Evolutionary conservation across 2,329 filamentous ascomycete species (phyloP).

Genomic region (Onygenales sp.): DNA sequence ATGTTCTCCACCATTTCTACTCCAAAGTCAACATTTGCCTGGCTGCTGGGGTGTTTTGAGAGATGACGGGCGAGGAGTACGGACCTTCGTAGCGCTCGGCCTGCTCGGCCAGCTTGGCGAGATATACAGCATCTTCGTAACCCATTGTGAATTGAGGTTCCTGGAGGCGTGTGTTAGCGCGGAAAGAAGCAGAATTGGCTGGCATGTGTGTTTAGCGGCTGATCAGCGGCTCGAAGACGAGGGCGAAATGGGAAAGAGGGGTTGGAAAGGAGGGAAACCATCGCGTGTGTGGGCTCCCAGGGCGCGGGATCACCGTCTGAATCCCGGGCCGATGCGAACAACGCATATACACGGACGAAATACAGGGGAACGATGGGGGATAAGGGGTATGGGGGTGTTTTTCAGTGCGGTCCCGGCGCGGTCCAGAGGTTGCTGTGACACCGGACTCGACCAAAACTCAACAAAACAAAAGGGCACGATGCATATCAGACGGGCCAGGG

Average conservation of each 20-base stretch:
- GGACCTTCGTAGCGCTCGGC: slow-evolving; percentile 99
- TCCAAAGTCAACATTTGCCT: background rate
- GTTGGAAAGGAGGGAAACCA: background rate
- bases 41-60: background rate
- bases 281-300: background rate
- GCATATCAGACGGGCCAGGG: background rate
- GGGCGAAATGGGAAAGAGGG: background rate
- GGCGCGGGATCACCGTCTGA: background rate
- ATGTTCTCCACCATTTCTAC: slow-evolving; percentile 99
- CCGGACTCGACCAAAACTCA: background rate
- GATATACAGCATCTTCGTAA: slow-evolving; percentile 98
- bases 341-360: background rate
- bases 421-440: slow-evolving; percentile 1
- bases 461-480: background rate
- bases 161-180: background rate
- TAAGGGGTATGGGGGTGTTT: background rate
- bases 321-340: background rate
- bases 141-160: slow-evolving; percentile 62
- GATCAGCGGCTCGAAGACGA: background rate
- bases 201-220: background rate
- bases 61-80: slow-evolving; percentile 22
- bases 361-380: background rate
- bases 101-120: slow-evolving; percentile 99
- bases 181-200: background rate
- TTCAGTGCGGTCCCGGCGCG: background rate